phyloP scores from a whole-genome alignment of 768 basidiomycete species.

The Terana coerulea region DNA sequence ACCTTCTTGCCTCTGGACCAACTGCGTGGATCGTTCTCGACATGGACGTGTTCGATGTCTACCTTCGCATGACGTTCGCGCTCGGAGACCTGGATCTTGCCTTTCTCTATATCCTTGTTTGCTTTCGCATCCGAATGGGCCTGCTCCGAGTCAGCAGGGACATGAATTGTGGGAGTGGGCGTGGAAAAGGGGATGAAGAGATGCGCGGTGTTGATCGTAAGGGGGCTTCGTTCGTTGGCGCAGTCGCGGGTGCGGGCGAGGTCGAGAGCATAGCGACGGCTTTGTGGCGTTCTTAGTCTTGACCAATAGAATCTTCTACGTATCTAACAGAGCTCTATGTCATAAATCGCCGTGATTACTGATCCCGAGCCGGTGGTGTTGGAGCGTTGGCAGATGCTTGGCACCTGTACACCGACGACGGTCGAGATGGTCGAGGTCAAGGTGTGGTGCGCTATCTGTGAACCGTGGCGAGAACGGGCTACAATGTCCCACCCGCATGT shows the following conservation, averaged over 20 bases:
- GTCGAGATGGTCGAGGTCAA: no score
- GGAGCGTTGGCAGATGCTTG: no score
- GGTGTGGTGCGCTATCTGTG: no score
- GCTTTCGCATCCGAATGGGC: no score
- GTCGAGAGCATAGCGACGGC: background rate
- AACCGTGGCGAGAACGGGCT: no score
- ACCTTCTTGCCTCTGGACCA: constrained; percentile 27
- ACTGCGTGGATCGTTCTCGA: constrained; percentile 23
- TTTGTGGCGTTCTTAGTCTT: no score
- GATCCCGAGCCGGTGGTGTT: no score
- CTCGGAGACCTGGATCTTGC: background rate
- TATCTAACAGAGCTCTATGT: no score
- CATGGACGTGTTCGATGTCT: constrained; percentile 26
- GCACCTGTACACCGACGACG: no score
- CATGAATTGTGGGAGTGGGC: constrained; percentile 2
- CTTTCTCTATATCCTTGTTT: constrained; percentile 1
- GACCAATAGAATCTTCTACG: no score
- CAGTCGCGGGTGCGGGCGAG: background rate
- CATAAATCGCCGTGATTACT: no score
- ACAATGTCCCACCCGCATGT: no score
- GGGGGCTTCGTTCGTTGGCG: background rate
- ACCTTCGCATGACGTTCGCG: background rate
- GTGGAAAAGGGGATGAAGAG: background rate
- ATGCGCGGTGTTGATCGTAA: background rate
- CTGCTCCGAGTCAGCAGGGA: background rate